Evolutionary conservation across 768 basidiomycete genomes (phyloP).

Genomic region (Tremella yokohamensis): DNA sequence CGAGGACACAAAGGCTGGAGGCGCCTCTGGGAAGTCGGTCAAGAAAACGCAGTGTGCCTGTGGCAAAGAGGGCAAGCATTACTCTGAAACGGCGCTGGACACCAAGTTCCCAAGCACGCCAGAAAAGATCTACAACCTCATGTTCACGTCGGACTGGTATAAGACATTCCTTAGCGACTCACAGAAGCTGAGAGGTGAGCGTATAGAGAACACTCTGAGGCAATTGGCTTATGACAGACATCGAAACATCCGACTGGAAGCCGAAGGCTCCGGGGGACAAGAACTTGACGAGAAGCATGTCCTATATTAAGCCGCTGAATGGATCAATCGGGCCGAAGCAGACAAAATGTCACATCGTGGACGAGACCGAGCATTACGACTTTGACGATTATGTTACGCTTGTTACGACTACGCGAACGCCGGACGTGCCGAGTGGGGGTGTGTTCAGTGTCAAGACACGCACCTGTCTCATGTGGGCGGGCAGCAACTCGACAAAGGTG

Average conservation of each 20-base stretch:
- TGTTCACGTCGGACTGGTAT: constrained; percentile 92
- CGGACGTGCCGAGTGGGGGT: constrained; percentile 89
- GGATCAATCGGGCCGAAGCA: constrained; percentile 87
- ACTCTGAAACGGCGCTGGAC: constrained; percentile 70
- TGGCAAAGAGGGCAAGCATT: constrained; percentile 67
- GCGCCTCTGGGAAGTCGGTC: constrained; percentile 55
- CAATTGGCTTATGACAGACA: constrained; percentile 57
- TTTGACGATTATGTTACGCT: constrained; percentile 78
- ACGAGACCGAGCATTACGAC: constrained; percentile 75
- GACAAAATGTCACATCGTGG: constrained; percentile 90
- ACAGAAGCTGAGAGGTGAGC: constrained; percentile 80
- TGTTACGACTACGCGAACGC: constrained; percentile 84
- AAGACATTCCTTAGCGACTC: constrained; percentile 88
- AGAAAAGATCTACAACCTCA: constrained; percentile 90
- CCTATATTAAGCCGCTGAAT: constrained; percentile 89
- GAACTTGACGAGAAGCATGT: constrained; percentile 80
- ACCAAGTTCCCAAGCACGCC: constrained; percentile 80
- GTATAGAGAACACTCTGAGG: neutral
- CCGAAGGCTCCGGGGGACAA: constrained; percentile 62
- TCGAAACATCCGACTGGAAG: constrained; percentile 93
- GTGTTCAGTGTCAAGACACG: constrained; percentile 91
- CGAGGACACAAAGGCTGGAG: constrained; percentile 2
- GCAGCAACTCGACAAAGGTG: constrained; percentile 68
- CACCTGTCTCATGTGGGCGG: constrained; percentile 94
- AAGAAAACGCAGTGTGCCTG: constrained; percentile 61